These are phyloP conservation scores for Cladosporium sp. DNA, from an alignment of 2,329 filamentous ascomycete species.

Conservation along the genomic window DNA sequence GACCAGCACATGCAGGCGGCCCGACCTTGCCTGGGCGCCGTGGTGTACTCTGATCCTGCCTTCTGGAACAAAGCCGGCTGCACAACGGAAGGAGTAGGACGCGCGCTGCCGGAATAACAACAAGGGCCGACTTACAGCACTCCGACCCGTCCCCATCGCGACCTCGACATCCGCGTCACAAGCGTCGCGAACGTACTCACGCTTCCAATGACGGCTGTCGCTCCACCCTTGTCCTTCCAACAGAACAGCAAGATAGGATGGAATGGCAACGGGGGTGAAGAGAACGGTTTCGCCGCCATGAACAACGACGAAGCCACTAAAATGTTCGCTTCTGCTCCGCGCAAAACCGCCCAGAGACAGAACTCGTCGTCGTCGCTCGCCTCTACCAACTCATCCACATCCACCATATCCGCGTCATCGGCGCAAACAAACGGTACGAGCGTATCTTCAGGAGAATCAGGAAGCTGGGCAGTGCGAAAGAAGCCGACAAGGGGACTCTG, in stretches of 20 bases:
- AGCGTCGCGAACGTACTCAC: neutral
- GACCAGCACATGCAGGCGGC: conserved; percentile 8
- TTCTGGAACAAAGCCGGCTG: conserved; percentile 2
- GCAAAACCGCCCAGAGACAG: conserved; percentile 77
- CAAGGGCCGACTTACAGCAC: neutral
- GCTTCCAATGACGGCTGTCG: conserved; percentile 57
- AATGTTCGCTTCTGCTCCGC: conserved; percentile 64
- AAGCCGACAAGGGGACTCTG: conserved; percentile 53
- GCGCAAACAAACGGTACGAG: conserved; percentile 55
- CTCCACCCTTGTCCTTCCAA: conserved; percentile 58
- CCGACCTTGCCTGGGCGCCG: neutral
- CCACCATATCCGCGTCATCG: conserved; percentile 58
- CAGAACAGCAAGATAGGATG: conserved; percentile 50
- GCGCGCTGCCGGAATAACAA: conserved; percentile 3
- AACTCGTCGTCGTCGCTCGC: conserved; percentile 84
- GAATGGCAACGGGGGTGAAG: conserved; percentile 47
- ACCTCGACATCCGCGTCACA: neutral
- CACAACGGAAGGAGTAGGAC: neutral
- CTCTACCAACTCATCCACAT: conserved; percentile 56
- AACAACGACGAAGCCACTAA: conserved; percentile 77
- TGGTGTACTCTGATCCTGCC: neutral
- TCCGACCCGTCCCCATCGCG: neutral
- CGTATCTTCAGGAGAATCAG: conserved; percentile 22
- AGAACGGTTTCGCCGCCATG: conserved; percentile 54
- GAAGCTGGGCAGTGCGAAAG: conserved; percentile 42